Evolutionary conservation across 2,329 filamentous ascomycete genomes (phyloP).

Genomic region (Byssothecium circinans): DNA sequence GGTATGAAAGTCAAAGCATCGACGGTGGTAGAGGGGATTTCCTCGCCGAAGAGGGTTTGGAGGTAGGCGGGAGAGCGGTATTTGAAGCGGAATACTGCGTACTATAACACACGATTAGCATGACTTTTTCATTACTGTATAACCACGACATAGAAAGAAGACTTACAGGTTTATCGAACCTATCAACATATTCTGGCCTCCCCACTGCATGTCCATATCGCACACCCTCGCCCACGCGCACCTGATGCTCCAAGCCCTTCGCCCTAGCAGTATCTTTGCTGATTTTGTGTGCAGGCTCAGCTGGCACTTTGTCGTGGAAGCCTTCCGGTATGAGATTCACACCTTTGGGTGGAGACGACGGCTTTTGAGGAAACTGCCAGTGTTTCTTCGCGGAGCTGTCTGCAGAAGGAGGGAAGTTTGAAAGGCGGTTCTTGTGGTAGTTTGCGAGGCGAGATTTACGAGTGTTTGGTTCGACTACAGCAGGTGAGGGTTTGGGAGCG

Average conservation of each 20-base stretch:
- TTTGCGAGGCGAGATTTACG: constrained; percentile 16
- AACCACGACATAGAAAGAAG: neutral
- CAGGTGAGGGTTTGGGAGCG: neutral
- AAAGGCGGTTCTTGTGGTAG: constrained; percentile 10
- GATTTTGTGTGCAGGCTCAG: constrained; percentile 27
- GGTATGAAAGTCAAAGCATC: neutral
- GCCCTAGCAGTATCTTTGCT: constrained; percentile 12
- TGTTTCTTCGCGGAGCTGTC: constrained; percentile 28
- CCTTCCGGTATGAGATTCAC: constrained; percentile 19
- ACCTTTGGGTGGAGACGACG: constrained; percentile 4
- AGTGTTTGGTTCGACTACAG: constrained; percentile 5
- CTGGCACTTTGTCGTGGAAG: constrained; percentile 11
- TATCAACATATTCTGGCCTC: constrained; percentile 48
- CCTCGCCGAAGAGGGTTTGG: constrained; percentile 34
- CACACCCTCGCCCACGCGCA: constrained; percentile 38
- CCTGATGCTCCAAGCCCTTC: constrained; percentile 33
- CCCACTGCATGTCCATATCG: constrained; percentile 43
- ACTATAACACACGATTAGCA: constrained; percentile 28
- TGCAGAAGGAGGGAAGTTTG: neutral
- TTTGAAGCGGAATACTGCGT: constrained; percentile 54
- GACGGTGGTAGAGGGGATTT: neutral
- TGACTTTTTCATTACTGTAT: neutral
- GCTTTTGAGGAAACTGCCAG: constrained; percentile 28
- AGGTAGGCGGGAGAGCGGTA: constrained; percentile 43
- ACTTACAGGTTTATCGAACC: constrained; percentile 26